These are phyloP conservation scores for Fomitopsis schrenkii DNA, from an alignment of 1,284 basidiomycete species.

Conservation along the genomic window DNA sequence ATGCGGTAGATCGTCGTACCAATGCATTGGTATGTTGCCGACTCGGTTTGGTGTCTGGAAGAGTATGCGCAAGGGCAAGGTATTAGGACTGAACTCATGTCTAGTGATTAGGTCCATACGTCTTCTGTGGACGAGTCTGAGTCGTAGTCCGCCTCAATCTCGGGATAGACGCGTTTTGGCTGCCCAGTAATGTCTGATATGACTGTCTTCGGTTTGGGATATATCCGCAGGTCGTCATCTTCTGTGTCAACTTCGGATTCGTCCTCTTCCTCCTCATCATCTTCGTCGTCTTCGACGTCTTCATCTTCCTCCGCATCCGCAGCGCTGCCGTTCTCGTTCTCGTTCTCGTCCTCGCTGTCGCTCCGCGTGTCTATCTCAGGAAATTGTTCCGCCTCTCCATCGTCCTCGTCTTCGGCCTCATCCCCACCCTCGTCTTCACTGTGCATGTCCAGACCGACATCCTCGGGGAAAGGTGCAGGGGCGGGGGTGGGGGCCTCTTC, in stretches of 20 bases:
- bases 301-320: slow-evolving; percentile 35
- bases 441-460: slow-evolving; percentile 57
- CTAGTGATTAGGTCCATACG: slow-evolving; percentile 46
- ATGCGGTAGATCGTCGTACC: slow-evolving; percentile 99
- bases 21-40: slow-evolving; percentile 94
- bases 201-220: slow-evolving; percentile 66
- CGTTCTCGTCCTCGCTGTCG: slow-evolving; percentile 41
- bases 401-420: slow-evolving; percentile 40
- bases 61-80: neutral
- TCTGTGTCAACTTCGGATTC: slow-evolving; percentile 31
- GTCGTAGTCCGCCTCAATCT: slow-evolving; percentile 95
- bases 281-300: slow-evolving; percentile 36
- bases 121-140: slow-evolving; percentile 98
- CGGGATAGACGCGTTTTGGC: slow-evolving; percentile 87
- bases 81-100: slow-evolving; percentile 1
- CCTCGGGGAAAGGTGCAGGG: slow-evolving; percentile 31
- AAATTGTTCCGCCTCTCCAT: slow-evolving; percentile 45
- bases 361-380: slow-evolving; percentile 52
- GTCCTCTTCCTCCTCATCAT: slow-evolving; percentile 32
- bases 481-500: slow-evolving; percentile 14
- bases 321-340: neutral
- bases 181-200: slow-evolving; percentile 84
- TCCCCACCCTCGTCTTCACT: slow-evolving; percentile 54
- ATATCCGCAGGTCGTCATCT: slow-evolving; percentile 40
- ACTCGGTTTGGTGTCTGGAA: slow-evolving; percentile 88